Base-by-base conservation (phyloP, 306 rosid species). In the Fagus crenata region DNA sequence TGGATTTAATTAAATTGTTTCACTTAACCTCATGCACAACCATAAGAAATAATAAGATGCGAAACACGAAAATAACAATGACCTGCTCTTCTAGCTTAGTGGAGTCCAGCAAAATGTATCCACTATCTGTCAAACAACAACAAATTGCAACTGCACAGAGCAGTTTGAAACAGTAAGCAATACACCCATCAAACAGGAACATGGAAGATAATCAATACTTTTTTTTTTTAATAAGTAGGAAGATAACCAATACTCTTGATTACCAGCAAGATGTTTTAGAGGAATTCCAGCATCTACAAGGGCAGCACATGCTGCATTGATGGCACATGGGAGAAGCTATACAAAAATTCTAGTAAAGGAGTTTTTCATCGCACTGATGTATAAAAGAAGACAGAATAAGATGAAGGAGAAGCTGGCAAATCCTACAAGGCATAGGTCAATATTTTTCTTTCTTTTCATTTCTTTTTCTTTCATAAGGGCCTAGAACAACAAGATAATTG, bases 41-140 rank as follows among this genome's bases (percentile, higher is more conserved):
- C 31, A 59, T 59, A 28, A 53, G 60, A 75, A 67, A 67, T 71
- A 49, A 35, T 9, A 61, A 18, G 49, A 71, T 61, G n/a, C 63
- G 11, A 51, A 53, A 59, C 32, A 71, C 43, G 37, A n/a, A 37
- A 0, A 39, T 53, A 40, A 43, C 18, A 80, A 80, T 9, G 35
- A 92, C 97, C 97, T 95, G 91, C 75, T 95, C 98, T 93, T 95
- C 98, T n/a, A 81, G 81, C 87, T 92, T 95, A 67, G 81, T 89
- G 9, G 98, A 96, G 76, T 95, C 98, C 88, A 95, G 84, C 74
- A 92, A 55, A 70, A 92, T 84, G 73, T 4, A 72, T 69, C 93
- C 90, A 80, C 78, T 78, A 49, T 90, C 92, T 42, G 90, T 83
- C 79, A 95, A 87, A 78, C 90, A 91, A 84, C 97, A 92, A 73